Percentiles rank a stretch among this genome's conserved stretches.
phyloP scores from a whole-genome alignment of 2,329 filamentous ascomycete genomes.

The Colletotrichum abscissum region DNA sequence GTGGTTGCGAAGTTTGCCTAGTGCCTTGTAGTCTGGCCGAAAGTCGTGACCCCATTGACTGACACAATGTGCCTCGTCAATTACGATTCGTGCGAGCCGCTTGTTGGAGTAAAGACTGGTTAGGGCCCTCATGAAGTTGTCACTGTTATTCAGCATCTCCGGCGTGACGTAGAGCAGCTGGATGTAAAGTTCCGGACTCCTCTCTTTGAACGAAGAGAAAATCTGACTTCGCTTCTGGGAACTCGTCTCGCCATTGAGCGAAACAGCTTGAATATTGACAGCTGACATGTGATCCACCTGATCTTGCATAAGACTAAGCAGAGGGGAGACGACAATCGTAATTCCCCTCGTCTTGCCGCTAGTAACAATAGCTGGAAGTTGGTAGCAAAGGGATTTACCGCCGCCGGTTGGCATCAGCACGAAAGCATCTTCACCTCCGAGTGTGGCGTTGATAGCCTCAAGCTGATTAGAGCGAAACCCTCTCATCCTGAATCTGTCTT shows the following conservation, averaged over 20 bases:
- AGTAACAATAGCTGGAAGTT: constrained; percentile 86
- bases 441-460: constrained; percentile 94
- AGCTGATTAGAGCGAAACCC: constrained; percentile 93
- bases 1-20: constrained; percentile 78
- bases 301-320: constrained; percentile 97
- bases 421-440: constrained; percentile 89
- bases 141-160: constrained; percentile 92
- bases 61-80: constrained; percentile 99
- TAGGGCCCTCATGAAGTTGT: constrained; percentile 73
- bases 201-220: constrained; percentile 70
- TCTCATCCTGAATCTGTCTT: constrained; percentile 83
- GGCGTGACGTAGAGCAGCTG: constrained; percentile 95
- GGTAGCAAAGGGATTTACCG: constrained; percentile 96
- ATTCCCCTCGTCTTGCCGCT: constrained; percentile 86
- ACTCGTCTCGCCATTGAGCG: constrained; percentile 83
- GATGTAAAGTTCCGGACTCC: constrained; percentile 78
- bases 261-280: constrained; percentile 80
- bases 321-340: constrained; percentile 92
- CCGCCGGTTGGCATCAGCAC: constrained; percentile 98
- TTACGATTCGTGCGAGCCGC: constrained; percentile 89
- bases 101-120: constrained; percentile 73
- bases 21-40: constrained; percentile 90
- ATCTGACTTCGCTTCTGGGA: constrained; percentile 73
- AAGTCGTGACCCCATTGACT: constrained; percentile 99
- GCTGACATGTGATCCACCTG: constrained; percentile 86